These are phyloP conservation scores for Diversispora epigaea DNA, from an alignment of 192 early-diverging fungal species.

Conservation along the genomic window DNA sequence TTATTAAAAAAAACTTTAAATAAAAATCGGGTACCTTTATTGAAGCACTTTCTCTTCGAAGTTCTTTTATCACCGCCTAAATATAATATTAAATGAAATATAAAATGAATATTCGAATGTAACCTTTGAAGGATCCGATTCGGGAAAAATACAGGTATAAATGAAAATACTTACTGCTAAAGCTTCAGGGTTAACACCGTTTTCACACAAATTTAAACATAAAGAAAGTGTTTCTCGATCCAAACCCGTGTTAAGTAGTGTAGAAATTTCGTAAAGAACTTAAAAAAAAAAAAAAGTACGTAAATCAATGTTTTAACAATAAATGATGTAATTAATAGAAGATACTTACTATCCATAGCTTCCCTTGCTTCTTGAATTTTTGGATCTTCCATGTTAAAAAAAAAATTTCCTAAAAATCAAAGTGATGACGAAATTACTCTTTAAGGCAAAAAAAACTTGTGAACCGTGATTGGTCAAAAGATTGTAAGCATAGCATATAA, in stretches of 20 bases:
- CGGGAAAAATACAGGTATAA: not conserved
- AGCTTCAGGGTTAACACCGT: conserved; percentile 82
- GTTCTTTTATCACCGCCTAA: conserved; percentile 50
- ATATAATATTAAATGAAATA: not conserved
- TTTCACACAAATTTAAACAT: conserved; percentile 75
- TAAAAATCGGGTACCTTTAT: conserved; percentile 25
- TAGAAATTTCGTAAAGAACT: conserved; percentile 71
- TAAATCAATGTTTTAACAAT: not conserved
- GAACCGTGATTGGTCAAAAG: no score
- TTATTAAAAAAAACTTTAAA: no score
- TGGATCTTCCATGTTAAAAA: conserved; percentile 18
- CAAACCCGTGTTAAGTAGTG: conserved; percentile 69
- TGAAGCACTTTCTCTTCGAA: conserved; percentile 41
- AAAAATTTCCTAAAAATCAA: no score
- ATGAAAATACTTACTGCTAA: conserved; percentile 47
- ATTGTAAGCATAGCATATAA: no score
- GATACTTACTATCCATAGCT: conserved; percentile 43
- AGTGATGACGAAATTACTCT: no score
- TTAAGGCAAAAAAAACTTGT: no score
- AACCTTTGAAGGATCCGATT: no score
- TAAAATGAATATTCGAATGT: no score
- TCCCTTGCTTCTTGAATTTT: conserved; percentile 42
- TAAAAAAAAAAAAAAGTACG: not conserved
- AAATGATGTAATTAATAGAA: not conserved
- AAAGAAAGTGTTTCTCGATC: conserved; percentile 69